Evolutionary conservation across 345 rosid genomes (phyloP), one percentile per base, ranked within the genome.

Genomic region (Physaria fendleri): DNA sequence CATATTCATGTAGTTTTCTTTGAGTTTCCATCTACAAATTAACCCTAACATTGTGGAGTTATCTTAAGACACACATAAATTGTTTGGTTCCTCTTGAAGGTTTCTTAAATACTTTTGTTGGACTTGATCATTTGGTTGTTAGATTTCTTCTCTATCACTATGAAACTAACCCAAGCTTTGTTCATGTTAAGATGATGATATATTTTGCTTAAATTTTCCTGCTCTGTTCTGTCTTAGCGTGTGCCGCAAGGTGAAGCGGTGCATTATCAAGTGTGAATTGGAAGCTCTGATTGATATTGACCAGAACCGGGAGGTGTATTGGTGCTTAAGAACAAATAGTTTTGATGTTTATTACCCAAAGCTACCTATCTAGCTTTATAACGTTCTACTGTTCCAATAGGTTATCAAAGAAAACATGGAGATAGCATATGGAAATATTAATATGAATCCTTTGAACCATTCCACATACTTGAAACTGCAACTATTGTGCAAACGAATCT

Each of bases 371-470:
- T n/a, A n/a, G n/a, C n/a, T n/a, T n/a, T n/a, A n/a, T n/a, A n/a
- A n/a, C n/a, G n/a, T n/a, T n/a, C n/a, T n/a, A n/a, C n/a, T n/a
- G n/a, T n/a, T n/a, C n/a, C n/a, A n/a, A n/a, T n/a, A 93, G 99
- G 90, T 83, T 48, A 89, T 89, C 64, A 93, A 87, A 78, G 99
- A 93, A 81, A 70, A 83, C 46, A 58, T 81, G 74, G 94, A 83
- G 80, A 81, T 95, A 75, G 68, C 74, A 50, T 59, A 87, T 50
- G 89, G 78, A 74, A 93, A 93, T 60, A 71, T 76, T 53, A 93
- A 93, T 71, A 81, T 93, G 87, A 93, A 85, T 74, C 95, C 99
- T 39, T 76, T 89, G 56, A 82, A 69, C 72, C 99, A 89, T 79
- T 89, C 99, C 39, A 67, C 88, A 23, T 93, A 87, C 74, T 64